Evolutionary conservation across 2,329 filamentous ascomycete species (phyloP), one percentile per base, ranked within the genome.

Genomic region (Coleophoma crateriformis): DNA sequence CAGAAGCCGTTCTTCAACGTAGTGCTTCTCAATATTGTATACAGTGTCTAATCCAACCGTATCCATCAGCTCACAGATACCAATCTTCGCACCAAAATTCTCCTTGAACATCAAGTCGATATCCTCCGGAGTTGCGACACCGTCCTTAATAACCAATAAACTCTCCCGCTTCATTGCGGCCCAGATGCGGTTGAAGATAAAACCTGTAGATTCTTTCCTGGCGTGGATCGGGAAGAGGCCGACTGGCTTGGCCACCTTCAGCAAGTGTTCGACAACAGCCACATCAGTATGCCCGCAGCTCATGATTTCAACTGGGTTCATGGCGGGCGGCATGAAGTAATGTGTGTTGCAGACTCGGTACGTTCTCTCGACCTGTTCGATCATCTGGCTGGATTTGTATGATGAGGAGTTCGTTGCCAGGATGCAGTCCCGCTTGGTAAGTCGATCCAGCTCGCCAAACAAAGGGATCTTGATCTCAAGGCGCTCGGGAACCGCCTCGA

Each of bases 351-450:
- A 53, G 15, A 75, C 56, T 2, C 72, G 61, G 0, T 59, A 55
- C 7, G 57, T 58, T 12, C 69, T 58, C 27, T 62, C 65, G 19
- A 74, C 47, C 0, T 62, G 63, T 1, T 68, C 59, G 1, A 74
- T 46, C 32, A 75, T 72, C 45, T 74, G 71, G 0, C 62, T 61
- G 17, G 70, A 72, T 7, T 67, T 66, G 53, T 72, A 74, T 46
- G 71, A 74, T 50, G 71, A 74, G 1, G 73, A 75, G 47, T 76
- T 76, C 0, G 71, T 73, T 0, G 69, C 72, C 41, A 76, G 67
- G 6, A 74, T 69, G 0, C 67, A 67, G 1, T 67, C 61, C 0
- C 59, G 50, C 0, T 60, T 56, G 0, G 71, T 65, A 2, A 68
- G 43, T 1, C 61, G 50, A 53, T 74, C 73, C 2, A 76, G 59